These are phyloP conservation scores for Chlorella ohadii DNA, from an alignment of 139 green algal species.

Conservation along the genomic window DNA sequence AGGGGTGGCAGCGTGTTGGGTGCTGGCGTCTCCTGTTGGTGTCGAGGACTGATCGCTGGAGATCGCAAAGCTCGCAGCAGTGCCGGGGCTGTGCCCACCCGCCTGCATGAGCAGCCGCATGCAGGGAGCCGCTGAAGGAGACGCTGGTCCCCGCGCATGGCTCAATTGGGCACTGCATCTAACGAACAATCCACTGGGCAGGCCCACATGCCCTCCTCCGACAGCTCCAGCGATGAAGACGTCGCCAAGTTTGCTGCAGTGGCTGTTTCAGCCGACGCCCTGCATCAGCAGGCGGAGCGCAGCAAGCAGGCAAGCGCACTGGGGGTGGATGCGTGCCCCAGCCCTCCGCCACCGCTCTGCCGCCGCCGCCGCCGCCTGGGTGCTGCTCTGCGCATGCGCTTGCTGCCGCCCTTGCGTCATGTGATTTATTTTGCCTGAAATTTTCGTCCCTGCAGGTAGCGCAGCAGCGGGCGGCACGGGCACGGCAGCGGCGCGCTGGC, in stretches of 20 bases:
- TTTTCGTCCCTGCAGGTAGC: background rate
- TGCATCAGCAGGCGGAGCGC: slow-evolving; percentile 3
- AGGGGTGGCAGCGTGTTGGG: too few species aligned
- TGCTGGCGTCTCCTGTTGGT: too few species aligned
- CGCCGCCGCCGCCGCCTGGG: background rate
- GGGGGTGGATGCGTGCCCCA: background rate
- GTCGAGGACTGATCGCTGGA: too few species aligned
- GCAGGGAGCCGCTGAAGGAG: too few species aligned
- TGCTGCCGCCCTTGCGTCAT: background rate
- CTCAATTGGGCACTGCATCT: too few species aligned
- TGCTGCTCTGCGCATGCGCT: background rate
- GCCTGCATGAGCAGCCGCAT: too few species aligned
- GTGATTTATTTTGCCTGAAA: background rate
- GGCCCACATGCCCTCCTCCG: too few species aligned
- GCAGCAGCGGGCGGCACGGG: slow-evolving; percentile 7
- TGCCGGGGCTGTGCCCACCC: too few species aligned
- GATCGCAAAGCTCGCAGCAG: too few species aligned
- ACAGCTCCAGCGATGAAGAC: slow-evolving; percentile 3
- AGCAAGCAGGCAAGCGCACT: background rate
- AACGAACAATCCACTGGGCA: too few species aligned
- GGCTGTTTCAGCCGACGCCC: background rate
- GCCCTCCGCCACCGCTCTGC: too few species aligned
- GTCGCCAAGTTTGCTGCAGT: slow-evolving; percentile 5
- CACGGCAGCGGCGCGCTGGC: slow-evolving; percentile 4
- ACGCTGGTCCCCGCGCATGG: too few species aligned